These are phyloP conservation scores for Pichia californica DNA, from an alignment of 805 yeast species.

Conservation along the genomic window DNA sequence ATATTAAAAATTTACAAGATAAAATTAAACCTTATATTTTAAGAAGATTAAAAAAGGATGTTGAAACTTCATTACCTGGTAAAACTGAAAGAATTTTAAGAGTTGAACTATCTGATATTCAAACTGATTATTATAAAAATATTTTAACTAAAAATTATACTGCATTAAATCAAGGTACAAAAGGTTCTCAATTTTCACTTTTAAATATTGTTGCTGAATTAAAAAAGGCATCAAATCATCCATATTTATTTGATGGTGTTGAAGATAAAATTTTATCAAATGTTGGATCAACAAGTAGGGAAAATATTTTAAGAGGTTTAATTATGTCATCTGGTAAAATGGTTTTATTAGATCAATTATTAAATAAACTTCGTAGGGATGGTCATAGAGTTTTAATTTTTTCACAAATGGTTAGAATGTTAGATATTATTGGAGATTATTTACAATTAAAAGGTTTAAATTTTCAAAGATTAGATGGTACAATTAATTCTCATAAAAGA, in stretches of 20 bases:
- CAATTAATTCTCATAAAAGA: conserved; percentile 89
- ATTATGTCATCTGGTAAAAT: conserved; percentile 98
- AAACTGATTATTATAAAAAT: conserved; percentile 91
- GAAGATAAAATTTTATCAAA: conserved; percentile 73
- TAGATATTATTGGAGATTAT: conserved; percentile 93
- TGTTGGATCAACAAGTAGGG: conserved; percentile 65
- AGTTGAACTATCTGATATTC: conserved; percentile 91
- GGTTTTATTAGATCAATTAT: conserved; percentile 88
- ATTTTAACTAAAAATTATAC: conserved; percentile 87
- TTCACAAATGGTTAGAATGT: conserved; percentile 95
- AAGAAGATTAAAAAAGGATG: conserved; percentile 93
- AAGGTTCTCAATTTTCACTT: conserved; percentile 75
- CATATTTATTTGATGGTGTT: conserved; percentile 89
- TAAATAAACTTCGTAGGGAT: conserved; percentile 79
- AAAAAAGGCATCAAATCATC: conserved; percentile 96
- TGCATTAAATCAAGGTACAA: conserved; percentile 81
- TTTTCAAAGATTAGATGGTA: conserved; percentile 94
- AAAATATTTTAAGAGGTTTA: conserved; percentile 78
- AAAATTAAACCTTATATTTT: conserved; percentile 87
- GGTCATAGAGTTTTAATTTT: conserved; percentile 95
- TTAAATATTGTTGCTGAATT: conserved; percentile 91
- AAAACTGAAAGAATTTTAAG: conserved; percentile 92
- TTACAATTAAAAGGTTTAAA: conserved; percentile 77
- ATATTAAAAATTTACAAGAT: conserved; percentile 77
- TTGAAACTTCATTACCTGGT: conserved; percentile 92